phyloP scores from a whole-genome alignment of 2,329 filamentous ascomycete genomes.

The Venturia nashicola region DNA sequence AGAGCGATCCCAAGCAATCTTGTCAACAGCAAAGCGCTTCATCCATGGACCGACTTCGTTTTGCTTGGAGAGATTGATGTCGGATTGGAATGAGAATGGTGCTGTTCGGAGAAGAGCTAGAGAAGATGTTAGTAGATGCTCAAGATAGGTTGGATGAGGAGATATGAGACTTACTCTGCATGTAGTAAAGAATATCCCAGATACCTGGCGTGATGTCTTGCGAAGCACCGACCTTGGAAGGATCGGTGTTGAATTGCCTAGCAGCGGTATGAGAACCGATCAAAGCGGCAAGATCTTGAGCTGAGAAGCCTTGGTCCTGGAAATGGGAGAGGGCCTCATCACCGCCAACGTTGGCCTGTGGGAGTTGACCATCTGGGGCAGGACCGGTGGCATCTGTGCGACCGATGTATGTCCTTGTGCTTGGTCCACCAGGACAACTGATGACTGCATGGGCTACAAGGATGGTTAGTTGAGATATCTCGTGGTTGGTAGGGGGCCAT shows the following conservation, averaged over 20 bases:
- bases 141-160: neutral
- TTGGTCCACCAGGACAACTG: conserved; percentile 39
- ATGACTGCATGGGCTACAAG: conserved; percentile 33
- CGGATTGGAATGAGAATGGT: conserved; percentile 20
- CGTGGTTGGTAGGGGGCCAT: conserved; percentile 6
- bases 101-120: conserved; percentile 14
- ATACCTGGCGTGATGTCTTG: conserved; percentile 12
- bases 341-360: conserved; percentile 28
- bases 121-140: neutral
- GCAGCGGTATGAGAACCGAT: conserved; percentile 42
- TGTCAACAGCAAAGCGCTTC: conserved; percentile 21
- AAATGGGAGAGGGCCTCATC: conserved; percentile 36
- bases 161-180: conserved; percentile 13
- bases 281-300: conserved; percentile 40
- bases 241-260: conserved; percentile 35
- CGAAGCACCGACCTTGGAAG: conserved; percentile 14
- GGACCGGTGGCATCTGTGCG: conserved; percentile 9
- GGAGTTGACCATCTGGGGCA: conserved; percentile 9
- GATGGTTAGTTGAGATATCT: neutral
- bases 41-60: conserved; percentile 22
- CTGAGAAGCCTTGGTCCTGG: conserved; percentile 36
- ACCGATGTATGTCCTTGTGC: conserved; percentile 33
- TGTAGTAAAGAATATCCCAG: conserved; percentile 16
- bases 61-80: conserved; percentile 19
- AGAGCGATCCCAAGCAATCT: conserved; percentile 22